Conservation (phyloP, 306 rosid species). For the Prunus fruticosa region DNA sequence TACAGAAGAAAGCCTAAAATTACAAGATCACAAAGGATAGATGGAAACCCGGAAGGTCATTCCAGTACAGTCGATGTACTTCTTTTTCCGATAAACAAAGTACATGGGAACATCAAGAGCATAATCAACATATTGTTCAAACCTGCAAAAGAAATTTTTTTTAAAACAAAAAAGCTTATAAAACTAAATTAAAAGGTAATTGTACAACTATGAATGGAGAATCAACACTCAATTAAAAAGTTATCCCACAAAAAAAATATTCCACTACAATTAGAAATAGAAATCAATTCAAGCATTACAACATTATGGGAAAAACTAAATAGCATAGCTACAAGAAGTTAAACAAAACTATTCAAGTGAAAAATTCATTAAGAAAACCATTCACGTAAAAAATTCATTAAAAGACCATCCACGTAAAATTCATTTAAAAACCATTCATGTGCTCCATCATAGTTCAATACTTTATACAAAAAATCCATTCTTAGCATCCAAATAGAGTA, state of each 20-base stretch:
- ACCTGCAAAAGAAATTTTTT: conserved; percentile 43
- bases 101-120: conserved; percentile 99
- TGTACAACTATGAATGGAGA: not conserved
- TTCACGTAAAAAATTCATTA: not conserved
- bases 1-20: conserved; percentile 8
- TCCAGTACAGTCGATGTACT: conserved; percentile 86
- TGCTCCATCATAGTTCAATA: not conserved
- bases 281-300: not conserved
- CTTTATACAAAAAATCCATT: not conserved
- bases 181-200: conserved; percentile 19
- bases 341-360: not conserved
- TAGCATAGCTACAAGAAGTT: not conserved
- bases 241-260: not conserved
- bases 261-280: not conserved
- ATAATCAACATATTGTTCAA: conserved; percentile 91
- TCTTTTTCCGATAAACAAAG: conserved; percentile 77
- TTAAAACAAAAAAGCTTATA: conserved; percentile 9
- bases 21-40: conserved; percentile 28
- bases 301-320: not conserved
- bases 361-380: not conserved
- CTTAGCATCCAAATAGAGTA: not conserved
- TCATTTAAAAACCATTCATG: not conserved
- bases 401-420: not conserved
- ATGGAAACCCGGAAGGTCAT: conserved; percentile 89
- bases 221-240: not conserved